Evolutionary conservation across 164 flowering plant genomes (phyloP), one percentile per base, ranked within the genome.

Genomic region (Warburgia ugandensis): DNA sequence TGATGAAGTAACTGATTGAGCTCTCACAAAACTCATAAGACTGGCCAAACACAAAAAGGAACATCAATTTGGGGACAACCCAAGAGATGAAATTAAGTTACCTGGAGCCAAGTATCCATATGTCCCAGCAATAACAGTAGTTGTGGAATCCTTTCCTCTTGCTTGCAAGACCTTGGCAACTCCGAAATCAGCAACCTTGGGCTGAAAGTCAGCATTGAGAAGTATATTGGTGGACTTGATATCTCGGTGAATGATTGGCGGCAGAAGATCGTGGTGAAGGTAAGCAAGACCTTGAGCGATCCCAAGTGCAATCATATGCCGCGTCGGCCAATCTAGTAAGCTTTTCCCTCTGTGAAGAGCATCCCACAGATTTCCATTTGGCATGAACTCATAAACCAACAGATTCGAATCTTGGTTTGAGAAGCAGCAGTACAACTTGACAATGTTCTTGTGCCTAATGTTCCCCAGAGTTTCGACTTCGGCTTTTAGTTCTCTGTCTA

Each of bases 91-190:
- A 1, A 12, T 26, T 9, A 14, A 41, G 29, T 43, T 83, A 88
- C 99, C 99, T 63, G 99, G 99, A 25, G 96, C 99, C 59, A 92
- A 44, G 73, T 92, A 92, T 8, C 99, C 97, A 44, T 82, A 92
- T 7, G 99, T 88, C 28, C 99, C 99, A 9, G 95, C 99, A 54
- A 88, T 62, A 26, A 70, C 74, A 10, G 90, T 84, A 0, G 89
- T 75, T 41, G 77, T 77, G 29, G 89, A 80, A 29, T 88, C 97
- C 56, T 75, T 80, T 22, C 86, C 79, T 68, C 76, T 69, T 27
- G 89, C 89, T 59, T 77, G 91, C 66, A 92, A 59, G 39, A 92
- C 92, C 68, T 92, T 88, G 51, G 97, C 97, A 8, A 92, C 79
- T 29, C 99, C 99, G 53, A 92, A 92, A 57, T 92, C 99, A 28